These are phyloP conservation scores for Botrytis aclada DNA, from an alignment of 2,329 filamentous ascomycete genomes.

Conservation along the genomic window DNA sequence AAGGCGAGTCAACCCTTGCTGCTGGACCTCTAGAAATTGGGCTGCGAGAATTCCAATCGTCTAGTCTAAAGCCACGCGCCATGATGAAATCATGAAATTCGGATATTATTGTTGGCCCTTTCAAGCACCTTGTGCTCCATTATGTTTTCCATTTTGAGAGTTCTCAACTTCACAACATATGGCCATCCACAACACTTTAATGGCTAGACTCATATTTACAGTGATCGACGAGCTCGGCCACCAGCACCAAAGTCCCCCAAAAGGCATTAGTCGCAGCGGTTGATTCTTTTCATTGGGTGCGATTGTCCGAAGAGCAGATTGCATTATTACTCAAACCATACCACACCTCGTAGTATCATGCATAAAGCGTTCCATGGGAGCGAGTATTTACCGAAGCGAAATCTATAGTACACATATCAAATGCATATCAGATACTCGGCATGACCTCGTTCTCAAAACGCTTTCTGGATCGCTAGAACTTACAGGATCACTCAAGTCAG, in stretches of 20 bases:
- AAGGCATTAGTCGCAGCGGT: not conserved
- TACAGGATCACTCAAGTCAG: rapidly evolving
- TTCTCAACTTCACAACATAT: not conserved
- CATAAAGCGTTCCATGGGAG: not conserved
- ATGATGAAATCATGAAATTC: not conserved
- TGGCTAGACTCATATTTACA: not conserved
- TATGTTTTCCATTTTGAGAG: not conserved
- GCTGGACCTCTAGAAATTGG: not conserved
- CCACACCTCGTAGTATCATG: not conserved
- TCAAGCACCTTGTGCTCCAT: not conserved
- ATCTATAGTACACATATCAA: not conserved
- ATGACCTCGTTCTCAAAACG: not conserved
- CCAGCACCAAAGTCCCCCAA: not conserved
- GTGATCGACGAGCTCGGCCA: not conserved
- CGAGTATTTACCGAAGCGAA: not conserved
- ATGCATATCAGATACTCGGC: not conserved
- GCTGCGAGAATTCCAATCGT: conserved; percentile 1
- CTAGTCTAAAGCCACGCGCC: not conserved
- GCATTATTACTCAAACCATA: not conserved
- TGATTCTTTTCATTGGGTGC: too few relatives aligned
- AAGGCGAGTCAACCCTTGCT: not conserved
- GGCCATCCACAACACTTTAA: not conserved
- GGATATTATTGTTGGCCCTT: not conserved
- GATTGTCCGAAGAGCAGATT: too few relatives aligned
- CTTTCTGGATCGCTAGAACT: not conserved